phyloP scores from a whole-genome alignment of 331 rosid genomes.

The Ulmus americana region DNA sequence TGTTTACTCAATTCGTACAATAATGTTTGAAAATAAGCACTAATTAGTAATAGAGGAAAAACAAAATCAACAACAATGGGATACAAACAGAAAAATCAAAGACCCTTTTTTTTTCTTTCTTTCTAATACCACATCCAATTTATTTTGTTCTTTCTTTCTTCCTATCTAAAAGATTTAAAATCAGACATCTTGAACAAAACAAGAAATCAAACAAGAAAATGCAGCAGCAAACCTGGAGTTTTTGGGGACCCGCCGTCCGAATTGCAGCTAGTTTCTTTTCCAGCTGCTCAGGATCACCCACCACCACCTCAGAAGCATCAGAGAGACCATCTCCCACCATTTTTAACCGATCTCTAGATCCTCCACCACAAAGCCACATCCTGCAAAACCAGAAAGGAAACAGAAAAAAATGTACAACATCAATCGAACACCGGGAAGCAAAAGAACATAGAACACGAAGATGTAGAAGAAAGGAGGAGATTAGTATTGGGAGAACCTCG shows the following conservation, averaged over 20 bases:
- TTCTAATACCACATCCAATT: no score
- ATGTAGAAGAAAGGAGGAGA: not conserved
- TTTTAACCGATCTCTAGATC: conserved; percentile 25
- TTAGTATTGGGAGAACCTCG: conserved; percentile 28
- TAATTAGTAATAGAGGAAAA: no score
- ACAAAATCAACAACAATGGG: no score
- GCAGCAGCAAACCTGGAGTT: conserved; percentile 56
- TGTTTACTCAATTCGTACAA: no score
- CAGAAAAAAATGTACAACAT: not conserved
- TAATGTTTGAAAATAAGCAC: no score
- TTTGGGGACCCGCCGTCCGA: conserved; percentile 52
- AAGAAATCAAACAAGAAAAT: not conserved
- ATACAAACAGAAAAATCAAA: no score
- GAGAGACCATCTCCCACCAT: conserved; percentile 38
- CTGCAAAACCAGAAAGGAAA: conserved; percentile 14
- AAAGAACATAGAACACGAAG: not conserved
- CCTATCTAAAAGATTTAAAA: no score
- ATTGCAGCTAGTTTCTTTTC: conserved; percentile 46
- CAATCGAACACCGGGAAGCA: no score
- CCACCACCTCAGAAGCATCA: conserved; percentile 29
- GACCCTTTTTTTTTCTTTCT: no score
- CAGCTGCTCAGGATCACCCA: conserved; percentile 38
- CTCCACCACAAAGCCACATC: conserved; percentile 27
- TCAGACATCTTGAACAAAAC: not conserved
- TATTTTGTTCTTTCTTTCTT: no score